These are phyloP conservation scores for Coemansia sp. DNA, from an alignment of 192 early-diverging fungal species.

Conservation along the genomic window DNA sequence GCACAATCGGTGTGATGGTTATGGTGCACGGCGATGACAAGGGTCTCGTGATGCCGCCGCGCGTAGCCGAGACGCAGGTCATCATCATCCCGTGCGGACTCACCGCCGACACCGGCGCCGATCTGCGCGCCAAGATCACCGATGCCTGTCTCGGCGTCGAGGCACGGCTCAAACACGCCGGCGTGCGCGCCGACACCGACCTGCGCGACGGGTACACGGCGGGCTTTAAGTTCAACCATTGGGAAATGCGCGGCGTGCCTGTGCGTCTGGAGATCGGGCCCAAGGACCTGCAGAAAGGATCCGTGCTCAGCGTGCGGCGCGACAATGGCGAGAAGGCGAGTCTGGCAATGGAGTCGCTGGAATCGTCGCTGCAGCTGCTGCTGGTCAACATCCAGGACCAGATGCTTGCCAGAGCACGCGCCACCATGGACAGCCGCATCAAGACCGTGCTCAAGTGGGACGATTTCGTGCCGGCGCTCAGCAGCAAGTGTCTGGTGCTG, in stretches of 20 bases:
- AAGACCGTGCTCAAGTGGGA: slow-evolving; percentile 86
- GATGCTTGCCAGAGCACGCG: slow-evolving; percentile 87
- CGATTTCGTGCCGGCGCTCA: slow-evolving; percentile 88
- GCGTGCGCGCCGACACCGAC: slow-evolving; percentile 81
- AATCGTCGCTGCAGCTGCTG: slow-evolving; percentile 57
- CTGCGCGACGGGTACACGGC: slow-evolving; percentile 83
- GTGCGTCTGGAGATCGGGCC: slow-evolving; percentile 96
- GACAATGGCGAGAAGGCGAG: slow-evolving; percentile 68
- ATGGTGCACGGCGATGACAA: slow-evolving; percentile 99
- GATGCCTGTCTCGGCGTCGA: slow-evolving; percentile 73
- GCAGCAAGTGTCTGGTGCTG: slow-evolving; percentile 82
- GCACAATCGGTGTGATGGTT: slow-evolving; percentile 98
- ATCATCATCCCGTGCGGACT: slow-evolving; percentile 93
- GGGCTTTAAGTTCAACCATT: slow-evolving; percentile 99
- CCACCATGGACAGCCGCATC: slow-evolving; percentile 69
- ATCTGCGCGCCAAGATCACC: slow-evolving; percentile 65
- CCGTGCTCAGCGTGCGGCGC: slow-evolving; percentile 79
- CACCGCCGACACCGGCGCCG: slow-evolving; percentile 81
- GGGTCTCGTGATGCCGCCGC: slow-evolving; percentile 95
- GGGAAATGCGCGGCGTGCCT: slow-evolving; percentile 97
- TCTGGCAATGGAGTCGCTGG: slow-evolving; percentile 65
- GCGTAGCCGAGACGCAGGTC: slow-evolving; percentile 85
- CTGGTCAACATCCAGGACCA: slow-evolving; percentile 83
- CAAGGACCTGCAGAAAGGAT: slow-evolving; percentile 84
- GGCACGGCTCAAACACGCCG: slow-evolving; percentile 65